Percentiles rank a stretch among this genome's conserved stretches.
Conservation (phyloP, 208 protist species). For the Wallacemonas sp. region DNA sequence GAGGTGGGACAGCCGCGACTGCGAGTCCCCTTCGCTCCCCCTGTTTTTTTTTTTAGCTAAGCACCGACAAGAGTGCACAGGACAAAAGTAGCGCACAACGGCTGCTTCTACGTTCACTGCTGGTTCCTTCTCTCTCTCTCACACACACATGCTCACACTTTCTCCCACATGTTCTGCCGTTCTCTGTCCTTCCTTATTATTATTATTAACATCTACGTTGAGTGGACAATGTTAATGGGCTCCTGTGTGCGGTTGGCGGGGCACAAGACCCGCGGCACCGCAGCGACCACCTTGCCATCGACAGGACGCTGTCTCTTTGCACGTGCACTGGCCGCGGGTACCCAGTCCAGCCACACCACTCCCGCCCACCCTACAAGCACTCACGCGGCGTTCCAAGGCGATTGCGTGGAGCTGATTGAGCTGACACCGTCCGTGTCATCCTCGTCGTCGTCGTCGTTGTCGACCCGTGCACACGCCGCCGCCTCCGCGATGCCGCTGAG, state of each 20-base stretch:
- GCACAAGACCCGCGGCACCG: neutral
- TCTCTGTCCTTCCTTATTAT: conserved; percentile 1
- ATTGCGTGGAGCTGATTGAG: conserved; percentile 6
- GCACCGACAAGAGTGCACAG: too few relatives aligned
- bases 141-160: neutral
- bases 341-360: neutral
- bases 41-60: too few relatives aligned
- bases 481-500: conserved; percentile 29
- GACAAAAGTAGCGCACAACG: neutral
- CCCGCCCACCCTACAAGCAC: neutral
- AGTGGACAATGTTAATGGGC: too few relatives aligned
- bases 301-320: conserved; percentile 12
- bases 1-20: too few relatives aligned
- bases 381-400: conserved; percentile 3
- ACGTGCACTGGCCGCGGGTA: neutral
- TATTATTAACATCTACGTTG: too few relatives aligned
- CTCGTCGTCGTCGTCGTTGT: neutral
- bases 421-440: neutral
- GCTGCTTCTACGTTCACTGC: neutral
- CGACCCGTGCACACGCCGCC: neutral
- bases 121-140: conserved; percentile 5
- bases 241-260: too few relatives aligned
- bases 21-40: too few relatives aligned
- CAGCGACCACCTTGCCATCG: neutral
- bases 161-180: neutral